Evolutionary conservation across 2,329 filamentous ascomycete genomes (phyloP).

Genomic region (Arthrinium phaeospermum): DNA sequence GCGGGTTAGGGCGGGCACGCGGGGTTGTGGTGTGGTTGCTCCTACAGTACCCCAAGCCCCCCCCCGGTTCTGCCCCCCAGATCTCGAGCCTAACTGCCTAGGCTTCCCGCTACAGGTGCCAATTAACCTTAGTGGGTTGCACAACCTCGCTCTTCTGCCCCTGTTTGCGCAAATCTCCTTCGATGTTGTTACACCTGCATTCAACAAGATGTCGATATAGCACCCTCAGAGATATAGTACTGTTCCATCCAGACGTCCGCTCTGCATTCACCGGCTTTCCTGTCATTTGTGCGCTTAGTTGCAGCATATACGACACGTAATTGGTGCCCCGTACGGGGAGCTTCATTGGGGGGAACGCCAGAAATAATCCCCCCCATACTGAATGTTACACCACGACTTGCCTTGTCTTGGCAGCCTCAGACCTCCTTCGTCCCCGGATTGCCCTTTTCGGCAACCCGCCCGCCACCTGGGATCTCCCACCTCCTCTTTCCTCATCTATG

Average conservation of each 20-base stretch:
- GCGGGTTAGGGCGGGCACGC: neutral
- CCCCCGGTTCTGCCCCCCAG: neutral
- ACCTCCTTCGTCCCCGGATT: neutral
- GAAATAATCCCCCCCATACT: neutral
- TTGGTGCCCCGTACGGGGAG: neutral
- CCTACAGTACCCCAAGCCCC: neutral
- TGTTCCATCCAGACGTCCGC: neutral
- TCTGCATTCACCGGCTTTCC: slow-evolving; percentile 1
- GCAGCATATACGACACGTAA: neutral
- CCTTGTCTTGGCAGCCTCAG: neutral
- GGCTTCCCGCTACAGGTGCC: neutral
- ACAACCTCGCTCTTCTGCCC: neutral
- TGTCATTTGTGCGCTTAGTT: slow-evolving; percentile 5
- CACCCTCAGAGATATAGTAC: neutral
- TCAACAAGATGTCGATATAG: neutral
- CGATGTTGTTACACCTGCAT: neutral
- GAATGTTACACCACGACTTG: neutral
- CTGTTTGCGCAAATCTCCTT: neutral
- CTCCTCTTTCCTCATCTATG: neutral
- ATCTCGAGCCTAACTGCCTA: neutral
- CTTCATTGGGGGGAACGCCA: neutral
- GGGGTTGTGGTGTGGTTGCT: neutral
- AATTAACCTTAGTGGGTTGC: slow-evolving; percentile 4
- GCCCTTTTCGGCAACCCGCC: neutral
- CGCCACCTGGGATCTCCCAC: neutral